Evolutionary conservation across 176 grass and related monocot species (phyloP).

Genomic region (Aegilops sharonensis): DNA sequence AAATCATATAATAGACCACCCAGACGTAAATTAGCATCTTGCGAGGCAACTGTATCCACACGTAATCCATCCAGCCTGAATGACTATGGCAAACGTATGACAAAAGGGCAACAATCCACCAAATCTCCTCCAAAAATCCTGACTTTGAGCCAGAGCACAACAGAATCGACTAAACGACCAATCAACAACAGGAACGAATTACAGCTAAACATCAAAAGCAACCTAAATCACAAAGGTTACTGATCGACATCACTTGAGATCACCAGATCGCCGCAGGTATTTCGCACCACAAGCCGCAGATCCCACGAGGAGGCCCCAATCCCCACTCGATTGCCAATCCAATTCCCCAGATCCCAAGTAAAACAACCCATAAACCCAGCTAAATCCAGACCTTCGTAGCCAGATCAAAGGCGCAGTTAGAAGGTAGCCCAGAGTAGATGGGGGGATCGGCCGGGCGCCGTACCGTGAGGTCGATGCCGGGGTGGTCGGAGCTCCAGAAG

Average conservation of each 20-base stretch:
- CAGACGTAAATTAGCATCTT: background rate
- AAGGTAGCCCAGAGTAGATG: background rate
- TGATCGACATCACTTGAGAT: background rate
- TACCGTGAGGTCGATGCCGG: constrained; percentile 91
- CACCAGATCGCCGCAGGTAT: background rate
- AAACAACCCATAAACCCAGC: constrained; percentile 23
- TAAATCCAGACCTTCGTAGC: background rate
- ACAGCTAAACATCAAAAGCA: background rate
- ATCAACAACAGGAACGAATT: background rate
- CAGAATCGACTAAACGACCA: background rate
- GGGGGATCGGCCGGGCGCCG: background rate
- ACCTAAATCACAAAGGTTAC: background rate
- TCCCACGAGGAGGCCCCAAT: background rate
- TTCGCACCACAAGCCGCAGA: constrained; percentile 1
- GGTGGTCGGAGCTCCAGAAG: constrained; percentile 97
- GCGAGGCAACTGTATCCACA: background rate
- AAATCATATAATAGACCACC: background rate
- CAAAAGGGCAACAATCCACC: background rate
- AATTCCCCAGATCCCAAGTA: constrained; percentile 29
- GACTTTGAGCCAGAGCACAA: background rate
- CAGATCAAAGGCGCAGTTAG: background rate
- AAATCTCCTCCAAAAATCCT: background rate
- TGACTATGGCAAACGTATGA: background rate
- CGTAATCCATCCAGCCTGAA: background rate
- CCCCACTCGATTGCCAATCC: background rate